Evolutionary conservation across 2,329 filamentous ascomycete genomes (phyloP).

Genomic region (Pezicula carpinea): DNA sequence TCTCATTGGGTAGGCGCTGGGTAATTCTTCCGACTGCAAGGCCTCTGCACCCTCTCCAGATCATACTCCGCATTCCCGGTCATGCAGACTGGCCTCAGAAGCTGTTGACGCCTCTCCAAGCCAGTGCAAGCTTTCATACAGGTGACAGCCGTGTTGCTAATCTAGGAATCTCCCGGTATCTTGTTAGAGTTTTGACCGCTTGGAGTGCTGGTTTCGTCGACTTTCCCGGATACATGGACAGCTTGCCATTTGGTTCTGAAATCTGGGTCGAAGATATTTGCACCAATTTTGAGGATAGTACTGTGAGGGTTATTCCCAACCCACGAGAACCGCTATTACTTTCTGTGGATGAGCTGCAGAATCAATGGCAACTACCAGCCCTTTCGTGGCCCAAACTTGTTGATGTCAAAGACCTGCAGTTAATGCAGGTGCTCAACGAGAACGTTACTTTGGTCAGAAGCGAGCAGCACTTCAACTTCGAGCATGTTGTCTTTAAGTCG

Average conservation of each 20-base stretch:
- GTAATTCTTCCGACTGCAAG: too few species aligned
- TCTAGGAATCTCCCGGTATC: constrained; percentile 49
- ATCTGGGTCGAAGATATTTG: constrained; percentile 50
- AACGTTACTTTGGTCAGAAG: constrained; percentile 49
- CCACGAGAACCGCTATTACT: constrained; percentile 49
- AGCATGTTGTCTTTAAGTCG: constrained; percentile 51
- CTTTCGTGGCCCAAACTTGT: constrained; percentile 27
- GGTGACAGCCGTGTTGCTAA: constrained; percentile 40
- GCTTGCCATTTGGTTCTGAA: constrained; percentile 50
- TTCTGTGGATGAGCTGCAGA: constrained; percentile 35
- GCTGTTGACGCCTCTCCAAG: not conserved
- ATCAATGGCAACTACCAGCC: constrained; percentile 33
- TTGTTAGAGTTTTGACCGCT: constrained; percentile 49
- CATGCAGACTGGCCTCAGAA: constrained; percentile 38
- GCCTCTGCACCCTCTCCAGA: constrained; percentile 1
- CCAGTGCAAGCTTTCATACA: constrained; percentile 35
- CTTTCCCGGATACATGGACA: constrained; percentile 32
- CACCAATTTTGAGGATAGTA: constrained; percentile 40
- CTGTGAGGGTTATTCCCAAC: constrained; percentile 43
- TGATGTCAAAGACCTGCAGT: constrained; percentile 43
- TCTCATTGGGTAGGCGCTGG: too few species aligned
- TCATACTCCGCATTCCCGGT: constrained; percentile 57
- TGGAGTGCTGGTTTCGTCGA: constrained; percentile 37
- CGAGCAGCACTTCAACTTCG: constrained; percentile 25
- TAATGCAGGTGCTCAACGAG: constrained; percentile 52